Evolutionary conservation across 78 protist genomes (phyloP).

Genomic region (Dictyostelium brefeldianum): DNA sequence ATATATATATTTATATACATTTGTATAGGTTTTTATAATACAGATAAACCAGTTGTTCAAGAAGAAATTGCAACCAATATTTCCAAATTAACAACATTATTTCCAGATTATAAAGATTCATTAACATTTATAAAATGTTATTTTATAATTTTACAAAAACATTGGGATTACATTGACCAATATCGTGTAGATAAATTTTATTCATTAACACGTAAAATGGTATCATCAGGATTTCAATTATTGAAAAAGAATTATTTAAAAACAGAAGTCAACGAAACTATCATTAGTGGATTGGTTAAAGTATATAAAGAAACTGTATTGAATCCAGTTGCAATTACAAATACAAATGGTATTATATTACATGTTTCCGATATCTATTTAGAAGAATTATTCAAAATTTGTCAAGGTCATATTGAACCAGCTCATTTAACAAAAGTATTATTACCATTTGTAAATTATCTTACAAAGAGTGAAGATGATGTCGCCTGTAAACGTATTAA

Average conservation of each 20-base stretch:
- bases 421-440: slow-evolving; percentile 5
- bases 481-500: slow-evolving; percentile 29
- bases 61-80: slow-evolving; percentile 32
- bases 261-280: neutral
- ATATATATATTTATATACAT: neutral
- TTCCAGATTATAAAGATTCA: neutral
- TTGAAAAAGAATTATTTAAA: neutral
- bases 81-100: slow-evolving; percentile 1
- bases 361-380: slow-evolving; percentile 70
- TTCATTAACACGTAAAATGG: slow-evolving; percentile 49
- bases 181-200: slow-evolving; percentile 63
- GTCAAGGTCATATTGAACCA: slow-evolving; percentile 37
- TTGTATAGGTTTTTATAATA: slow-evolving; percentile 46
- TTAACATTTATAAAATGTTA: slow-evolving; percentile 26
- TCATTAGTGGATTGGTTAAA: neutral
- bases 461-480: slow-evolving; percentile 49
- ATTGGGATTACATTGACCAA: slow-evolving; percentile 54
- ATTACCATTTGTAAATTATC: slow-evolving; percentile 58
- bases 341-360: slow-evolving; percentile 39
- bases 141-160: slow-evolving; percentile 27
- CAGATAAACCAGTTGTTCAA: slow-evolving; percentile 61
- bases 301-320: neutral
- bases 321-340: neutral
- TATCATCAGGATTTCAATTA: slow-evolving; percentile 10
- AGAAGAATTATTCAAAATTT: slow-evolving; percentile 32